Evolutionary conservation across 257 asterid genomes (phyloP), one percentile per base, ranked within the genome.

Genomic region (Forsythia suspensa): DNA sequence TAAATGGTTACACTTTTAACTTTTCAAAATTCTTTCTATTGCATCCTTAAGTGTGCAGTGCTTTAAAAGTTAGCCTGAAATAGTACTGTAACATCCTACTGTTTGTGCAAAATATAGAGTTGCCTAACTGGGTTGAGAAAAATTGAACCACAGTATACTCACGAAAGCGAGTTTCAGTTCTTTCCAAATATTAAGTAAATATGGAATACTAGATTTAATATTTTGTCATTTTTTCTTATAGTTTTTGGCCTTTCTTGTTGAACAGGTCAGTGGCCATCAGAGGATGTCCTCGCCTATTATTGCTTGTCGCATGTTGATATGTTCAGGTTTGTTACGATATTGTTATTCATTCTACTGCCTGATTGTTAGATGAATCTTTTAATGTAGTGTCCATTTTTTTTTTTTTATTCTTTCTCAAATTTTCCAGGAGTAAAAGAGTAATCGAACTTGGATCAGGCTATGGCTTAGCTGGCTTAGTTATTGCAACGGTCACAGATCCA

Each of bases 261-360:
- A 83, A 75, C 89, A 94, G 98, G 98, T 90, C 97, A 88, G 81
- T 92, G 97, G 97, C 98, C 98, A n/a, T 89, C 97, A 13, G 98
- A 94, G 86, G 97, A 94, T 67, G 92, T 92, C 69, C 96, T 94
- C 70, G 96, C 97, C 76, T 91, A 89, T 75, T 92, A 91, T 87
- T 91, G 92, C 89, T 76, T 88, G 85, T 84, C 86, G 76, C 91
- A 79, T 84, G 87, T 83, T 57, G 87, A 82, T 73, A 71, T 44
- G 77, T 95, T 95, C 90, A 90, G 97, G 99, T 93, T 74, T 77
- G 8, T 74, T 55, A 48, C 59, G 71, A 51, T 70, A 48, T 78
- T 24, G 57, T 42, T 71, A 71, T 36, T 80, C 65, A 51, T 20
- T 82, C 48, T 57, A 63, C 65, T 78, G 41, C 66, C 75, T 43